Percentiles rank a stretch among this genome's conserved stretches.
Conservation (phyloP, 108 stramenopile genomes). For the Skeletonema menzelii region DNA sequence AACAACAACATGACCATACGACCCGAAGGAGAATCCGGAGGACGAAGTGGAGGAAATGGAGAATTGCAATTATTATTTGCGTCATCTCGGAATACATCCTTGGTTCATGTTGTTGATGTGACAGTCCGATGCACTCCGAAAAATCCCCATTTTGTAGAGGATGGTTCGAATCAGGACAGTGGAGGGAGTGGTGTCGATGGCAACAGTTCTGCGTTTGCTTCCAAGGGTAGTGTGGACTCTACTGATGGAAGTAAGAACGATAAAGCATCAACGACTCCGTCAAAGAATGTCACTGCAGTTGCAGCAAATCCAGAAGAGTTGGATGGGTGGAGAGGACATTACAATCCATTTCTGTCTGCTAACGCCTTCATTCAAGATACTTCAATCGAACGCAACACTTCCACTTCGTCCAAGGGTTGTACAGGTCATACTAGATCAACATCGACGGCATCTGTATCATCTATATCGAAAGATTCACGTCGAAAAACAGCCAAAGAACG, state of each 20-base stretch:
- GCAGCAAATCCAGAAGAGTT: conserved; percentile 54
- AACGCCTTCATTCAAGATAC: conserved; percentile 12
- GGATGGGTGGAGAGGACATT: conserved; percentile 89
- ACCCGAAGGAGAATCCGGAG: conserved; percentile 27
- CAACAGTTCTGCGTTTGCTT: conserved; percentile 19
- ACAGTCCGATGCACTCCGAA: conserved; percentile 77
- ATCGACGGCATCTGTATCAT: conserved; percentile 17
- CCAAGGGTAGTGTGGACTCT: background rate
- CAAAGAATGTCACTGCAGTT: background rate
- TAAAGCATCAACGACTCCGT: background rate
- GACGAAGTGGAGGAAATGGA: conserved; percentile 31
- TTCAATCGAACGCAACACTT: background rate
- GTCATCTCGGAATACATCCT: conserved; percentile 64
- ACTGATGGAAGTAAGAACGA: background rate
- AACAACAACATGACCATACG: conserved; percentile 18
- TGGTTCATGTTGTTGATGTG: conserved; percentile 79
- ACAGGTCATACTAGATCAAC: background rate
- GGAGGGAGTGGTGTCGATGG: background rate
- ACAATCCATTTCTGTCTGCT: conserved; percentile 58
- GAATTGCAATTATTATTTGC: conserved; percentile 72
- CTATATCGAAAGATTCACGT: background rate
- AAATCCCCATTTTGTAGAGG: conserved; percentile 22
- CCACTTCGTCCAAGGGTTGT: background rate
- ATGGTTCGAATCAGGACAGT: background rate
- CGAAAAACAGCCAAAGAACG: conserved; percentile 26